Evolutionary conservation across 2,329 filamentous ascomycete genomes (phyloP), one percentile per base, ranked within the genome.

Genomic region (Talaromyces sp.): DNA sequence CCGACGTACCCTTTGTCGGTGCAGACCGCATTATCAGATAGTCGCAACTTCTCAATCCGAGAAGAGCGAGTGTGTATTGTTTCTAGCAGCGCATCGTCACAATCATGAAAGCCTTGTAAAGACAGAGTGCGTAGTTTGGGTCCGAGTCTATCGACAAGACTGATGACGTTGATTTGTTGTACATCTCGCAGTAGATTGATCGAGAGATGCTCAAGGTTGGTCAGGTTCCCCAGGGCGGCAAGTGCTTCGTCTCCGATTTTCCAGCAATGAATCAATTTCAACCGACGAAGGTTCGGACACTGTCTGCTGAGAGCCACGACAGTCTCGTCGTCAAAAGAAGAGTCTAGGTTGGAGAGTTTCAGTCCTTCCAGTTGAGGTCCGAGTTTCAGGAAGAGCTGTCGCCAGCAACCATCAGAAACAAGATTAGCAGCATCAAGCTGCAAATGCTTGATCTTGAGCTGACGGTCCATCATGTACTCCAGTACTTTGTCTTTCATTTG

Each of bases 401-500:
- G 83, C 93, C 93, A 97, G 73, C 87, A 88, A 3, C 84, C 81
- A 67, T 95, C 88, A 10, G 89, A 88, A 17, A 98, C 81, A 0
- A 98, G 86, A 70, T 97, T 98, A 10, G 92, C 88, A 11, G 92
- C 91, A 68, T 95, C 89, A 0, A 98, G 83, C 68, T 92, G 91
- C 51, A 98, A 82, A 64, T 87, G 84, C 67, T 88, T 85, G n/a
- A 97, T 81, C 8, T 85, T 78, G 59, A 87, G 85, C 59, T 90
- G 85, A 58, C 91, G 90, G 64, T 88, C 88, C 22, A 91, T 82
- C 72, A 97, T 85, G 75, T 94, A 97, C 61, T 92, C 86, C 77
- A 97, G 85, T 49, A 93, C 90, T 45, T 84, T 83, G 72, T 97
- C 91, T 77, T 96, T 97, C 82, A 97, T 90, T 73, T 97, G 93